Evolutionary conservation across 2,329 filamentous ascomycete species (phyloP).

Genomic region (Paecilomyces formosus): DNA sequence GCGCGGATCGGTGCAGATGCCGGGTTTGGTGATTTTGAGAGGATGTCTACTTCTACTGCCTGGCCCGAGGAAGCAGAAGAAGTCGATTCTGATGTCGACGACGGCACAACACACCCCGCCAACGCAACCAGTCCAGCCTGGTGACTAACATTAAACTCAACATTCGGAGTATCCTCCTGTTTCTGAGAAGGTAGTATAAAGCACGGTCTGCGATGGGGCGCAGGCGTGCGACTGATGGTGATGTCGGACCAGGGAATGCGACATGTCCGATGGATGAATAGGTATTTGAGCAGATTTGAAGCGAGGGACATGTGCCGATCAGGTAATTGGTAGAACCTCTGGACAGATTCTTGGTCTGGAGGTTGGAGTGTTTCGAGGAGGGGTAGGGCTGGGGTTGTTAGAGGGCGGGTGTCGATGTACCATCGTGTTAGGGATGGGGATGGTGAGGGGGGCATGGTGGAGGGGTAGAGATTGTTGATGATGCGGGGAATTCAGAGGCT

Average conservation of each 20-base stretch:
- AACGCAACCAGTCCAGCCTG: conserved; percentile 56
- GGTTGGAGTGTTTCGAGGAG: conserved; percentile 32
- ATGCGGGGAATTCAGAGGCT: too few relatives aligned
- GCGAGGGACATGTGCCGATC: conserved; percentile 56
- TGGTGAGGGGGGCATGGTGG: conserved; percentile 4
- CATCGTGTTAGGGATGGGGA: conserved; percentile 25
- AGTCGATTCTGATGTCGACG: not conserved
- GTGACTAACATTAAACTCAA: conserved; percentile 61
- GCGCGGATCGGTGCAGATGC: conserved; percentile 7
- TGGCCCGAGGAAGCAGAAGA: too few relatives aligned
- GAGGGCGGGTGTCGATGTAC: conserved; percentile 37
- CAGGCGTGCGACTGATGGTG: conserved; percentile 43
- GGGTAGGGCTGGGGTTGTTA: conserved; percentile 27
- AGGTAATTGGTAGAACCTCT: conserved; percentile 44
- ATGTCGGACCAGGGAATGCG: conserved; percentile 52
- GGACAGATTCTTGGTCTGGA: conserved; percentile 44
- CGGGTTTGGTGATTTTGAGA: conserved; percentile 3
- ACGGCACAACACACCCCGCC: conserved; percentile 39
- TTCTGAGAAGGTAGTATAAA: conserved; percentile 35
- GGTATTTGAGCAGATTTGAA: conserved; percentile 55
- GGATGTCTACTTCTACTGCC: not conserved
- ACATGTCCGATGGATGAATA: conserved; percentile 50
- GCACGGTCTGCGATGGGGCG: conserved; percentile 45
- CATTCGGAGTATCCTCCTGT: conserved; percentile 12
- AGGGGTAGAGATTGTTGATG: conserved; percentile 1